Base-by-base conservation (phyloP, 495 filamentous ascomycete genomes). In the Aspergillus diversus region DNA sequence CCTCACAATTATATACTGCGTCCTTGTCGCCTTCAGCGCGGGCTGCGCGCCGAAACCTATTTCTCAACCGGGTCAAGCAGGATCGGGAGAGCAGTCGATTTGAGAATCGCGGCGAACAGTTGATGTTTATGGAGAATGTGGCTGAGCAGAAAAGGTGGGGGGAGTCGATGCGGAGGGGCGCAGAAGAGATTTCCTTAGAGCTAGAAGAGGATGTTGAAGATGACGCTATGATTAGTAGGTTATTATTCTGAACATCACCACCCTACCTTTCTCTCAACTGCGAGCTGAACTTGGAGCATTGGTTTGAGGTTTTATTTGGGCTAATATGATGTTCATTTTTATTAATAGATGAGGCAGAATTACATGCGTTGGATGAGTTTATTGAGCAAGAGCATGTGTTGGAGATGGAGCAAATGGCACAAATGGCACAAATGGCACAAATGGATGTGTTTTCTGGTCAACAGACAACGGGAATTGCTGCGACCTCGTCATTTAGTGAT, bases 101-200 rank as follows among this genome's bases (percentile, higher is more conserved):
- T 80, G 92, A 77, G 84, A 86, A 43, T 79, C 76, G 91, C 2
- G 90, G 91, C 50, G 92, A 97, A 60, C 89, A 96, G 82, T 87
- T 96, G 57, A 72, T 77, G 69, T 72, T 69, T 39, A 69, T 78
- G 69, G 80, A 81, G 65, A 64, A 74, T 64, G 59, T 77, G 35
- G 79, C 80, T 37, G 83, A 85, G 66, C 77, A 82, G 67, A 74
- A 75, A 64, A 74, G 79, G 58, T 75, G 83, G 68, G 83, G 83
- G 52, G 82, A 82, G 63, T 55, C 53, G n/a, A 80, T 82, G 78
- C 68, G 65, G 51, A 60, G 69, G 32, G 60, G 73, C 54, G 73
- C 71, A 34, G 77, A 75, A 33, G 59, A 57, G 52, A 27, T 69
- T 62, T 63, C 63, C 37, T 35, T 54, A n/a, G 66, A 58, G 9